Percentiles rank a stretch among this genome's conserved stretches.
Conservation (phyloP, 176 grass and related monocot species). For the Ananas comosus region DNA sequence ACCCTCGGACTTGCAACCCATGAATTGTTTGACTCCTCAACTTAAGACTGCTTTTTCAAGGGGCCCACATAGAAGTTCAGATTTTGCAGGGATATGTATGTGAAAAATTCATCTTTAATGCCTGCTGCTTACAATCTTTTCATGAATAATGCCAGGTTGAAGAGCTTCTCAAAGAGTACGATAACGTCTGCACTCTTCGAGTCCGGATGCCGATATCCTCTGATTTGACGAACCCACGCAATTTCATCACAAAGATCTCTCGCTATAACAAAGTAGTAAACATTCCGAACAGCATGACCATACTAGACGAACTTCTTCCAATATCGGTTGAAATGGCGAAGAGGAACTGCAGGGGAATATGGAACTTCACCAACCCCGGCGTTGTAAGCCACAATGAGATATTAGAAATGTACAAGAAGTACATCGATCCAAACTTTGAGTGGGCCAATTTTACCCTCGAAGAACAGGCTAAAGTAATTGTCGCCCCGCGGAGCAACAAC, state of each 20-base stretch:
- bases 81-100: no score
- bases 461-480: conserved; percentile 4
- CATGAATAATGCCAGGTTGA: neutral
- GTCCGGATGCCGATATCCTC: conserved; percentile 31
- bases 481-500: neutral
- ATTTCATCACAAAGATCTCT: conserved; percentile 30
- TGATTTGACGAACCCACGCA: conserved; percentile 27
- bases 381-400: conserved; percentile 35
- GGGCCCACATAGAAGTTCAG: no score
- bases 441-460: conserved; percentile 22
- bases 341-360: conserved; percentile 20
- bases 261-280: conserved; percentile 25
- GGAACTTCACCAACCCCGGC: conserved; percentile 34
- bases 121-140: neutral
- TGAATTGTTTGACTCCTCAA: no score
- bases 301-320: conserved; percentile 31
- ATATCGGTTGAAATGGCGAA: conserved; percentile 31
- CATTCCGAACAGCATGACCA: conserved; percentile 33
- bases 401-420: conserved; percentile 34
- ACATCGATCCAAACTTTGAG: conserved; percentile 23
- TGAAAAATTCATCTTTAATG: neutral
- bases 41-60: no score
- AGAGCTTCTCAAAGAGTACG: neutral
- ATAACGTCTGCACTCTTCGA: conserved; percentile 21
- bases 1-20: no score